Evolutionary conservation across 2,329 filamentous ascomycete species (phyloP).

Genomic region (Lomentospora prolificans): DNA sequence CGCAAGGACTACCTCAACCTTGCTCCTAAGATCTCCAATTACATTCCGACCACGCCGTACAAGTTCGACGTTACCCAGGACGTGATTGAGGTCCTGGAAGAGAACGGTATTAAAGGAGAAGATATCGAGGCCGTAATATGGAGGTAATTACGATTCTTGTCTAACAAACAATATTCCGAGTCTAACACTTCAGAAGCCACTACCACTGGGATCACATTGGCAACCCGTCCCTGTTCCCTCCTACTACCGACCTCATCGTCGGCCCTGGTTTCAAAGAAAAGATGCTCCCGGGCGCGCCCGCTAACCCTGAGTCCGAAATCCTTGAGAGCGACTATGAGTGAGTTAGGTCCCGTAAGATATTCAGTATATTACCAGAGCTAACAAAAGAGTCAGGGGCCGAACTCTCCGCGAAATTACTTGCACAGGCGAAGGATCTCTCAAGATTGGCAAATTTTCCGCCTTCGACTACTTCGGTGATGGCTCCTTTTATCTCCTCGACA

Average conservation of each 20-base stretch:
- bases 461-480: constrained; percentile 17
- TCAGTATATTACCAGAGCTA: background rate
- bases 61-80: constrained; percentile 15
- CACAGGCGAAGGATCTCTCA: constrained; percentile 2
- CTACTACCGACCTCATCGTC: constrained; percentile 34
- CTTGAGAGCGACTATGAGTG: constrained; percentile 24
- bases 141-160: too few species aligned
- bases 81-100: constrained; percentile 15
- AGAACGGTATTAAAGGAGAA: constrained; percentile 8
- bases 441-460: constrained; percentile 18
- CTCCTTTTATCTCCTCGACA: constrained; percentile 16
- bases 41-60: constrained; percentile 18
- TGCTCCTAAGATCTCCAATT: constrained; percentile 15
- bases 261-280: constrained; percentile 38
- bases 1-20: constrained; percentile 19
- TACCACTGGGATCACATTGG: constrained; percentile 42
- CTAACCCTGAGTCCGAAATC: constrained; percentile 19
- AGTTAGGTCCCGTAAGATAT: background rate
- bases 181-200: constrained; percentile 22
- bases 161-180: too few species aligned
- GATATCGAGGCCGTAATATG: background rate
- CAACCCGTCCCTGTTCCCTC: constrained; percentile 34
- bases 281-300: constrained; percentile 36
- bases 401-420: constrained; percentile 17
- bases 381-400: constrained; percentile 13